phyloP scores from a whole-genome alignment of 495 filamentous ascomycete genomes.

The Cryomyces minteri region DNA sequence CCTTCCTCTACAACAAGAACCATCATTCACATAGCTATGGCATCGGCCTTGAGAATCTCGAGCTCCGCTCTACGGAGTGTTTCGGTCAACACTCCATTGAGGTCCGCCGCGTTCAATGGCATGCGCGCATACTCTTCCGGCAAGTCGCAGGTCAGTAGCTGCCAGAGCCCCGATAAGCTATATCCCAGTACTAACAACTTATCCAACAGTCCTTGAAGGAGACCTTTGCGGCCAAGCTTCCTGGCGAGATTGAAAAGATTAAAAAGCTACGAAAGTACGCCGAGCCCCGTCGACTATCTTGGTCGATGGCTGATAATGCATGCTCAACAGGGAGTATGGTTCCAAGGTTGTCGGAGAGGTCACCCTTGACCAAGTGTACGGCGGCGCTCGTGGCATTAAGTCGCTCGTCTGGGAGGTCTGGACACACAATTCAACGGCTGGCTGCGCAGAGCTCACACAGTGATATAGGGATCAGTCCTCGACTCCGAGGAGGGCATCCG shows the following conservation, averaged over 20 bases:
- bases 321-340: slow-evolving; percentile 56
- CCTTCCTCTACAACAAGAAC: no score
- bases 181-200: slow-evolving; percentile 8
- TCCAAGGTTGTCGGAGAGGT: slow-evolving; percentile 92
- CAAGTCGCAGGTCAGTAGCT: slow-evolving; percentile 57
- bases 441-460: not conserved
- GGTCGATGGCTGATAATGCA: not conserved
- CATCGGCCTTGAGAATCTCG: slow-evolving; percentile 59
- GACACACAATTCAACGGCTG: not conserved
- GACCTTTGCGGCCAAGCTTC: slow-evolving; percentile 87
- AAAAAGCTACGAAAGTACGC: slow-evolving; percentile 90
- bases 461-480: slow-evolving; percentile 66
- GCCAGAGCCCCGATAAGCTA: not conserved
- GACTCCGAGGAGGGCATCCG: slow-evolving; percentile 98
- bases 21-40: slow-evolving; percentile 29
- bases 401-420: slow-evolving; percentile 85
- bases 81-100: slow-evolving; percentile 37
- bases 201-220: slow-evolving; percentile 77
- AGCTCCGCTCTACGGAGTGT: slow-evolving; percentile 58
- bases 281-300: not conserved
- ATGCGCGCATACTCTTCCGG: slow-evolving; percentile 70
- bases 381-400: slow-evolving; percentile 98
- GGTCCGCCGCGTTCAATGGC: slow-evolving; percentile 60
- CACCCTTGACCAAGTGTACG: slow-evolving; percentile 97
- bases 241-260: slow-evolving; percentile 94